Evolutionary conservation across 805 yeast species (phyloP).

Genomic region (Barnettozyma californica): DNA sequence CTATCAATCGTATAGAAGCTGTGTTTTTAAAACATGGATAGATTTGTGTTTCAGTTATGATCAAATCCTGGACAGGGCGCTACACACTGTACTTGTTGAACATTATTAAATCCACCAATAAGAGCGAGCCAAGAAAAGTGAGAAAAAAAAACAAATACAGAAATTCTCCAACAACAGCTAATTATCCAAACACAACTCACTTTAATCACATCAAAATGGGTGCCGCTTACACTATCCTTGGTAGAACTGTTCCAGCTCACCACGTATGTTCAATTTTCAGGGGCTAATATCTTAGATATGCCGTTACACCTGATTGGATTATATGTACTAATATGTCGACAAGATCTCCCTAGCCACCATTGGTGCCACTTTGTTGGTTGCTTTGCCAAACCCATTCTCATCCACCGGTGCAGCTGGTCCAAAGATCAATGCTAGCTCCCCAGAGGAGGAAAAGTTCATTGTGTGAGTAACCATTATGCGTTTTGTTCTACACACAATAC

Average conservation of each 20-base stretch:
- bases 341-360: conserved; percentile 78
- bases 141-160: conserved; percentile 4
- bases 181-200: not conserved
- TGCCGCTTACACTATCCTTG: conserved; percentile 78
- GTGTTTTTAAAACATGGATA: too few species aligned
- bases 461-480: conserved; percentile 7
- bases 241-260: conserved; percentile 80
- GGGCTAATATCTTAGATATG: not conserved
- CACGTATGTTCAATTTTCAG: conserved; percentile 40
- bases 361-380: conserved; percentile 57
- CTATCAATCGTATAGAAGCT: not conserved
- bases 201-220: conserved; percentile 49
- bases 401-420: conserved; percentile 41
- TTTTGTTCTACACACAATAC: not conserved
- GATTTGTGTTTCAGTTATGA: too few species aligned
- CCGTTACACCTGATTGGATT: not conserved
- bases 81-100: too few species aligned
- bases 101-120: conserved; percentile 3
- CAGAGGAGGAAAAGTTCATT: conserved; percentile 88
- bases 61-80: not conserved
- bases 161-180: not conserved
- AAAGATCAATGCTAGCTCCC: conserved; percentile 65
- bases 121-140: not conserved
- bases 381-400: conserved; percentile 63
- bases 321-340: conserved; percentile 9